Conservation (phyloP, 495 filamentous ascomycete genomes). For the Echria macrotheca region DNA sequence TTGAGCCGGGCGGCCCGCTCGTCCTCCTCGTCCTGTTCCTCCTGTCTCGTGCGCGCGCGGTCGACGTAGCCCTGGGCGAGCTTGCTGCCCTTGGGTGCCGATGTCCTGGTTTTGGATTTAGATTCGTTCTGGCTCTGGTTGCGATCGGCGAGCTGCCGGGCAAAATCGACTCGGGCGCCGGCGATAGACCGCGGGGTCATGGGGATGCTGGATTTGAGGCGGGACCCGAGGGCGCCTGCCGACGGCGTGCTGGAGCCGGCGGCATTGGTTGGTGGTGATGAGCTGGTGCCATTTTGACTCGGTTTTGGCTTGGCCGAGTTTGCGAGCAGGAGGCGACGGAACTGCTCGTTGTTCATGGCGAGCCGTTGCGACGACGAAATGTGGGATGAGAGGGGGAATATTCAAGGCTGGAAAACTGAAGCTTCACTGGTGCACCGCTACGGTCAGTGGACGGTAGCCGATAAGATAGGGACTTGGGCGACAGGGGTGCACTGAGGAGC, state of each 20-base stretch:
- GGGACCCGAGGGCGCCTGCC: slow-evolving; percentile 58
- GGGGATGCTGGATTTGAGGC: slow-evolving; percentile 69
- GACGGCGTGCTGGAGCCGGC: slow-evolving; percentile 27
- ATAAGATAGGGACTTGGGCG: too few species aligned
- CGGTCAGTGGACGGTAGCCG: too few species aligned
- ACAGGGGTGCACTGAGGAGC: too few species aligned
- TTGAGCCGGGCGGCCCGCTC: slow-evolving; percentile 61
- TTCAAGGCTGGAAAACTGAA: slow-evolving; percentile 3
- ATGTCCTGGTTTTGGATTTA: slow-evolving; percentile 75
- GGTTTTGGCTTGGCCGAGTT: slow-evolving; percentile 34
- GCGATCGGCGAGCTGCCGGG: slow-evolving; percentile 77
- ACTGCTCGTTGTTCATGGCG: slow-evolving; percentile 92
- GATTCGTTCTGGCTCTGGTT: slow-evolving; percentile 45
- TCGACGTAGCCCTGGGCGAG: slow-evolving; percentile 78
- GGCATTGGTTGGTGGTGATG: slow-evolving; percentile 25
- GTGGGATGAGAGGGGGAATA: not conserved
- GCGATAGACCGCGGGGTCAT: slow-evolving; percentile 79
- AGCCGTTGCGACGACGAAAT: not conserved
- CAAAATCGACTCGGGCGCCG: slow-evolving; percentile 60
- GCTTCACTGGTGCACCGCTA: not conserved
- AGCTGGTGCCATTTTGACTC: slow-evolving; percentile 34
- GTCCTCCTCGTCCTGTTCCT: slow-evolving; percentile 53
- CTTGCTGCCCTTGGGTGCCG: slow-evolving; percentile 78
- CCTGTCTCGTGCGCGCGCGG: slow-evolving; percentile 55
- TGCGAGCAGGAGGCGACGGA: slow-evolving; percentile 73